Conservation (phyloP, 2,329 filamentous ascomycete species). For the Lasiodiplodia gonubiensis region DNA sequence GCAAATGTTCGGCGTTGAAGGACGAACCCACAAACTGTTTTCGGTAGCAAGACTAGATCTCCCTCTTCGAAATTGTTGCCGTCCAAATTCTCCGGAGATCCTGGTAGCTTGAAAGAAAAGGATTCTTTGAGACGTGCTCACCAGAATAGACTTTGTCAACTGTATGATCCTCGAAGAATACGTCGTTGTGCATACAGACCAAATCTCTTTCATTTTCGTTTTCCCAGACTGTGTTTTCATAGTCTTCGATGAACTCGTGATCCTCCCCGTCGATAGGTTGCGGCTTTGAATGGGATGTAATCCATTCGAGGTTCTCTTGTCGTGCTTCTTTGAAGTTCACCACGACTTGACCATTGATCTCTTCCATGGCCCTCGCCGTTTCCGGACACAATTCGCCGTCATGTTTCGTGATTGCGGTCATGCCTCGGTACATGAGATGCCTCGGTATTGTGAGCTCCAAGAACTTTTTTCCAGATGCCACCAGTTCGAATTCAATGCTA, state of each 20-base stretch:
- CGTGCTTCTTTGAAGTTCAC: slow-evolving; percentile 36
- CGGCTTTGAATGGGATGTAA: slow-evolving; percentile 1
- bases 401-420: too few species aligned
- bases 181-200: too few species aligned
- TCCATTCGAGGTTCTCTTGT: slow-evolving; percentile 31
- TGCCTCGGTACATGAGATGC: too few species aligned
- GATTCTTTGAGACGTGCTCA: too few species aligned
- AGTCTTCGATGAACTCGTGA: not conserved
- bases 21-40: slow-evolving; percentile 34
- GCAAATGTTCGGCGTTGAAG: slow-evolving; percentile 38
- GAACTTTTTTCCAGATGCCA: slow-evolving; percentile 2
- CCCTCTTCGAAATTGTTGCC: slow-evolving; percentile 28
- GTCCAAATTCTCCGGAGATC: not conserved
- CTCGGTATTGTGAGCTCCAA: too few species aligned
- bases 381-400: too few species aligned
- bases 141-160: too few species aligned
- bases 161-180: too few species aligned
- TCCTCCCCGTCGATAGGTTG: not conserved
- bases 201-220: too few species aligned
- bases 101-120: too few species aligned
- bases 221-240: not conserved
- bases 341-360: slow-evolving; percentile 37
- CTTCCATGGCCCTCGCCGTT: too few species aligned
- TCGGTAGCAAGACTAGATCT: slow-evolving; percentile 30
- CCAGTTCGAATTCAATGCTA: not conserved